These are phyloP conservation scores for Phytophthora cactorum DNA, from an alignment of 352 stramenopile species.

Conservation along the genomic window DNA sequence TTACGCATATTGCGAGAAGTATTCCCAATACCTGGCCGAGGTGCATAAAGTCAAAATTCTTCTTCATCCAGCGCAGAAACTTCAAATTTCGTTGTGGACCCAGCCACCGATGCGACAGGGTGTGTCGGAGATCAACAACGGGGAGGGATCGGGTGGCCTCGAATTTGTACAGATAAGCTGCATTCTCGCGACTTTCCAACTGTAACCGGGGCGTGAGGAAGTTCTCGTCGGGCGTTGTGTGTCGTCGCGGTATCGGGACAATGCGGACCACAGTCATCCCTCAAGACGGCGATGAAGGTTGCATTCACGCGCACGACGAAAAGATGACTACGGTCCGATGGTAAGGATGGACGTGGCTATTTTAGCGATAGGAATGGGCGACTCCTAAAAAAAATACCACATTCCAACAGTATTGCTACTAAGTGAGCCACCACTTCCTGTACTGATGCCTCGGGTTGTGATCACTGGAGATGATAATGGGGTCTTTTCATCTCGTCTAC, in stretches of 20 bases:
- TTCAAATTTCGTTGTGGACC: constrained; percentile 6
- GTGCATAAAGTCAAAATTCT: constrained; percentile 22
- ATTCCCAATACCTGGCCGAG: constrained; percentile 10
- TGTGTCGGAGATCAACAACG: constrained; percentile 27
- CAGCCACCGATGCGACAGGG: constrained; percentile 12
- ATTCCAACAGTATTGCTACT: too few relatives aligned
- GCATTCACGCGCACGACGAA: neutral
- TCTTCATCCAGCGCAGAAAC: constrained; percentile 30
- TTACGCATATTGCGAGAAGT: constrained; percentile 7
- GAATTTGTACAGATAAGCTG: constrained; percentile 17
- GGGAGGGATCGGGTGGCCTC: constrained; percentile 22
- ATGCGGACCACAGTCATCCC: constrained; percentile 13
- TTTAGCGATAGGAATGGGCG: neutral
- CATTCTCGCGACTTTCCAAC: constrained; percentile 8
- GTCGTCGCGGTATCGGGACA: constrained; percentile 6
- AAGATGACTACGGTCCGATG: too few relatives aligned
- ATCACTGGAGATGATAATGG: constrained; percentile 9
- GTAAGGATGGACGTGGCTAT: neutral
- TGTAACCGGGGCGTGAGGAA: constrained; percentile 8
- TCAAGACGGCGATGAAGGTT: neutral
- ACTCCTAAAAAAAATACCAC: neutral
- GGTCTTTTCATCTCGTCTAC: constrained; percentile 22
- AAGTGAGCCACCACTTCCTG: too few relatives aligned
- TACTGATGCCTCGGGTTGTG: too few relatives aligned
- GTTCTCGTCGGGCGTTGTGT: constrained; percentile 18